A percentile compares a stretch with the other conserved stretches of the same genome.
phyloP scores from a whole-genome alignment of 2,329 filamentous ascomycete genomes.

The Paraphoma chrysanthemicola region DNA sequence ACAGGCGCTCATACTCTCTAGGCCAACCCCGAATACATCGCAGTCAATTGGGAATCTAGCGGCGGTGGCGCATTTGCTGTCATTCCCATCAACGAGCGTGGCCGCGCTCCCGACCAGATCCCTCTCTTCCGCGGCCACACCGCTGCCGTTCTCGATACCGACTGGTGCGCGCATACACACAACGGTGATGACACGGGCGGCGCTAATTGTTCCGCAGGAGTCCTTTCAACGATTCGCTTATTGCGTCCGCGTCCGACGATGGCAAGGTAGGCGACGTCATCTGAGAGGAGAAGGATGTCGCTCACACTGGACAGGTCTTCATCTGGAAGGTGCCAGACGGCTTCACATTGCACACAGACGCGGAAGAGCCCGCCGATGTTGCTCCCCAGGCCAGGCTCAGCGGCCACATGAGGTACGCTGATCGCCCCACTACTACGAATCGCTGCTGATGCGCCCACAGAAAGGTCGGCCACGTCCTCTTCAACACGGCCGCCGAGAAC shows the following conservation, averaged over 20 bases:
- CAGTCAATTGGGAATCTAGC: conserved; percentile 97
- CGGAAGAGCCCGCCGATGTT: conserved; percentile 83
- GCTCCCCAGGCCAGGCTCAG: conserved; percentile 79
- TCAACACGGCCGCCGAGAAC: conserved; percentile 95
- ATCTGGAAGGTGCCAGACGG: conserved; percentile 92
- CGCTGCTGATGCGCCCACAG: conserved; percentile 55
- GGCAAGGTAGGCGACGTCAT: conserved; percentile 68
- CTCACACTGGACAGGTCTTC: conserved; percentile 66
- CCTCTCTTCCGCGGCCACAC: conserved; percentile 97
- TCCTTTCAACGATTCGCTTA: conserved; percentile 91
- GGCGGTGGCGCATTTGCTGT: conserved; percentile 97
- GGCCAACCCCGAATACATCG: conserved; percentile 94
- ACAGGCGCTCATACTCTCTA: conserved; percentile 51
- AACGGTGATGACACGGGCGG: background rate
- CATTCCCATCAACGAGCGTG: conserved; percentile 86
- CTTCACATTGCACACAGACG: conserved; percentile 84
- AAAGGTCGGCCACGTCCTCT: conserved; percentile 97
- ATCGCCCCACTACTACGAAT: background rate
- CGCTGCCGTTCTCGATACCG: conserved; percentile 92
- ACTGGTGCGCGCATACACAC: conserved; percentile 69
- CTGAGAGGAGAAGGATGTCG: background rate
- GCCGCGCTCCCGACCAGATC: conserved; percentile 89
- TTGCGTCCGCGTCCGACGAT: conserved; percentile 95
- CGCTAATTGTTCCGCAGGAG: conserved; percentile 65
- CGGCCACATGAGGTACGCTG: conserved; percentile 80